Evolutionary conservation across 768 basidiomycete genomes (phyloP).

Genomic region (Cystobasidium tubakii): DNA sequence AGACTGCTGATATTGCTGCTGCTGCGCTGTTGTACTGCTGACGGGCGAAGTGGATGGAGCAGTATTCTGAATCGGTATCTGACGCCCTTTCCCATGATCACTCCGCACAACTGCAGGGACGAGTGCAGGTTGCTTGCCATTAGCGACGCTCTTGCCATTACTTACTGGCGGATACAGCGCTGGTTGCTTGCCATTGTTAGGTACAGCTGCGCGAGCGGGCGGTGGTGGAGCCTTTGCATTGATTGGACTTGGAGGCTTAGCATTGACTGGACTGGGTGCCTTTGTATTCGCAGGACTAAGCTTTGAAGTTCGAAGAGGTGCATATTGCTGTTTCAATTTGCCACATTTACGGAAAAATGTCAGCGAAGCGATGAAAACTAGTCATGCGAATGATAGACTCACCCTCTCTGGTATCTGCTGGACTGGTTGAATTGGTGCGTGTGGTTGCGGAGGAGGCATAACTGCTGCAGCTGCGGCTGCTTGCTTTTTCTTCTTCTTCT

Average conservation of each 20-base stretch:
- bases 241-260: conserved; percentile 25
- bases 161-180: neutral
- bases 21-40: neutral
- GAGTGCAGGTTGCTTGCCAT: conserved; percentile 21
- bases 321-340: neutral
- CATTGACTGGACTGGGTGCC: conserved; percentile 20
- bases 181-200: conserved; percentile 18
- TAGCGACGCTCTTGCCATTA: conserved; percentile 19
- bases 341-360: neutral
- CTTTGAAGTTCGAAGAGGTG: neutral
- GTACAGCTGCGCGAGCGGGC: neutral
- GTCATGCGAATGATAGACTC: neutral
- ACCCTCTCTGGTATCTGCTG: conserved; percentile 55
- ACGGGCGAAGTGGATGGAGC: neutral
- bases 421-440: conserved; percentile 49
- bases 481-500: conserved; percentile 57
- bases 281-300: neutral
- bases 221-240: neutral
- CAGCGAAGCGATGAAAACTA: neutral
- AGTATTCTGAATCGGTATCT: conserved; percentile 4
- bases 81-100: conserved; percentile 51
- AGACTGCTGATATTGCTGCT: conserved; percentile 5
- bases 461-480: conserved; percentile 46
- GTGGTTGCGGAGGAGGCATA: conserved; percentile 47
- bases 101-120: conserved; percentile 51